phyloP scores from a whole-genome alignment of 164 flowering plant species.

The Sextonia rubra region DNA sequence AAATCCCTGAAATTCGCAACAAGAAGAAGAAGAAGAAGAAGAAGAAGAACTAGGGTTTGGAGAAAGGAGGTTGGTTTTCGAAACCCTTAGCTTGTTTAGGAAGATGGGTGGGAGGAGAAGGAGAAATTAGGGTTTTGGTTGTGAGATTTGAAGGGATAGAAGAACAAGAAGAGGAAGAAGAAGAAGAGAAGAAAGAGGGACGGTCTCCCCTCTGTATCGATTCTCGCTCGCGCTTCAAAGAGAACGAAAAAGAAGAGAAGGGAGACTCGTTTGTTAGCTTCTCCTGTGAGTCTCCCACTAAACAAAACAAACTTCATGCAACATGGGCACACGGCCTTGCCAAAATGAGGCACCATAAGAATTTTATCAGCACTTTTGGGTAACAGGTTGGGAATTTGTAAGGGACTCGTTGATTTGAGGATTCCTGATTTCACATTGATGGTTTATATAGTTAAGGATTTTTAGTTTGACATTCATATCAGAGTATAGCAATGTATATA shows the following conservation, averaged over 20 bases:
- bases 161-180: not conserved
- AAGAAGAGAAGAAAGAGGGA: not conserved
- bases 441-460: too few relatives aligned
- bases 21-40: not conserved
- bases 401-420: too few relatives aligned
- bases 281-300: too few relatives aligned
- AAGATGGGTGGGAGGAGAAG: not conserved
- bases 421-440: too few relatives aligned
- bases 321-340: too few relatives aligned
- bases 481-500: too few relatives aligned
- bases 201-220: not conserved
- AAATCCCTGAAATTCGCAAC: constrained; percentile 10
- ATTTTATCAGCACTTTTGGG: too few relatives aligned
- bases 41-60: not conserved
- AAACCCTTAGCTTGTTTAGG: not conserved
- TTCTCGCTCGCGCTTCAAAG: not conserved
- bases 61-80: too few relatives aligned
- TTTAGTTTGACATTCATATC: too few relatives aligned
- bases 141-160: not conserved
- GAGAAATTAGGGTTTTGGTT: not conserved
- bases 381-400: too few relatives aligned
- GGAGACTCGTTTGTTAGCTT: not conserved
- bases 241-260: not conserved
- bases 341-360: too few relatives aligned
- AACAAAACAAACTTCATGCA: too few relatives aligned